Evolutionary conservation across 129 eudicot species (phyloP), one percentile per base, ranked within the genome.

Genomic region (Oenanthe sinensis): DNA sequence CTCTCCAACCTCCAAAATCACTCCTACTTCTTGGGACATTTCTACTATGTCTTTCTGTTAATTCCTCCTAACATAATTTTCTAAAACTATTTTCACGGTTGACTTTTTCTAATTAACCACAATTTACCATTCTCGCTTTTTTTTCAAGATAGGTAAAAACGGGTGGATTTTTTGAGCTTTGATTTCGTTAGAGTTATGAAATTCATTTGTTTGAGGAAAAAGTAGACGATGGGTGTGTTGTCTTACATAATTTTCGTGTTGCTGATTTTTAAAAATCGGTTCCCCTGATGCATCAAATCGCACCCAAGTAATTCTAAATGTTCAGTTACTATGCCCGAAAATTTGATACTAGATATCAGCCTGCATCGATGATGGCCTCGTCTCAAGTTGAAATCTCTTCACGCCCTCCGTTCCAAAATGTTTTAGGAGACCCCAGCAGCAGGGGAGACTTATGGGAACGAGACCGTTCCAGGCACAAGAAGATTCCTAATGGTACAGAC

Each of bases 301-400:
- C n/a, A 69, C 22, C 47, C 12, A 10, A 30, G 72, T 49, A 15
- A 30, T n/a, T 6, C 4, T 28, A 71, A 74, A 73, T 77, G 83
- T 28, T 43, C 22, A 15, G 19, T 42, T 72, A 52, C 37, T 30
- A 43, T 26, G 11, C 37, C 16, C 50, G n/a, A 28, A 26, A 73
- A 49, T 3, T 39, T n/a, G 42, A 40, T 71, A 19, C 44, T n/a
- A 6, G n/a, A 50, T 49, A 13, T 44, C 71, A n/a, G 17, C 19
- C 71, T 33, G 11, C 40, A 20, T 60, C 79, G 9, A n/a, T 26
- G 44, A 87, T 87, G 91, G 87, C 91, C 0, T 85, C 87, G 36
- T 88, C 87, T 19, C 86, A 88, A 78, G 86, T 88, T 1, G 89
- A 85, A 55, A 75, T 88, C 55, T 83, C 81, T 33, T 71, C 87